Conservation (phyloP, 2,329 filamentous ascomycete genomes). For the Talaromyces islandicus region DNA sequence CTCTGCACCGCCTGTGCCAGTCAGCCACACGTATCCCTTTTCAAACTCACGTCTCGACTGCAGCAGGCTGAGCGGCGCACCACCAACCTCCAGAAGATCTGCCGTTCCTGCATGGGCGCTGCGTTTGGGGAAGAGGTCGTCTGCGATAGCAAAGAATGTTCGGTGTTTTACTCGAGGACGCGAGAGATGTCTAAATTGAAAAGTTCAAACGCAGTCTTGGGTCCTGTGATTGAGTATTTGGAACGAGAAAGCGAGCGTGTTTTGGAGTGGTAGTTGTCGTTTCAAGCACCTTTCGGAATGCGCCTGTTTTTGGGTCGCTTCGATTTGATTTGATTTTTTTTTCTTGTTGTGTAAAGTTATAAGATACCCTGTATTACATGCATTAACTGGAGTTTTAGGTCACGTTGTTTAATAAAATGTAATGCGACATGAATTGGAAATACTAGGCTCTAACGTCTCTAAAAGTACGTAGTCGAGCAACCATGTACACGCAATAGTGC, state of each 20-base stretch:
- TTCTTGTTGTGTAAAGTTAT: neutral
- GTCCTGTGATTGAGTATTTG: conserved; percentile 31
- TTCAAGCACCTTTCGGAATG: neutral
- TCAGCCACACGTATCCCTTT: conserved; percentile 51
- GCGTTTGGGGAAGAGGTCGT: conserved; percentile 69
- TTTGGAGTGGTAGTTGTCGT: conserved; percentile 30
- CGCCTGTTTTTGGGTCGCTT: neutral
- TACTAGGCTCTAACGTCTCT: too few relatives aligned
- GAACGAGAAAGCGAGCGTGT: conserved; percentile 26
- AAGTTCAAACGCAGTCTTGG: conserved; percentile 30
- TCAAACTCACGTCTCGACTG: conserved; percentile 58
- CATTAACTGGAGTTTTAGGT: neutral
- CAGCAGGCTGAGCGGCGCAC: conserved; percentile 58
- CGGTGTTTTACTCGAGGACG: conserved; percentile 68
- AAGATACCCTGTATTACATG: neutral
- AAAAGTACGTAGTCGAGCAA: neutral
- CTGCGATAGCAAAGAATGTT: conserved; percentile 88
- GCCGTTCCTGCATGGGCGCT: conserved; percentile 71
- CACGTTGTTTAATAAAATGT: neutral
- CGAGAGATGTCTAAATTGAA: conserved; percentile 31
- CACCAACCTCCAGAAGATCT: conserved; percentile 62
- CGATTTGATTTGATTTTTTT: neutral
- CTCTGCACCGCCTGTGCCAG: conserved; percentile 34
- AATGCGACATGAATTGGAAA: neutral
- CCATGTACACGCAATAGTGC: neutral